Evolutionary conservation across 495 filamentous ascomycete genomes (phyloP).

Genomic region (Aspergillus bridgeri): DNA sequence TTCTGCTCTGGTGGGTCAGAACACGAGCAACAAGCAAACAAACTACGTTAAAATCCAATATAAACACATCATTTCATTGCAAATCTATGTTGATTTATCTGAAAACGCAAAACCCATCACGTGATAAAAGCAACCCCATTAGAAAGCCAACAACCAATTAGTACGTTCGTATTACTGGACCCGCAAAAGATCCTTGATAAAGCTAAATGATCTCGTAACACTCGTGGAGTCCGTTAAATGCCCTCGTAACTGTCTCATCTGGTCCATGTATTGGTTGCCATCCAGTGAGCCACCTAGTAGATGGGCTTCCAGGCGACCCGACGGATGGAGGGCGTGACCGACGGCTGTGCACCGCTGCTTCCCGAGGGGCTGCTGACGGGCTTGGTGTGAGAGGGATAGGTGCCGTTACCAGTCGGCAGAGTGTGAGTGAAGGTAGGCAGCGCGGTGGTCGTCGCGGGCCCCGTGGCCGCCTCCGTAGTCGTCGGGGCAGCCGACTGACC

Average conservation of each 20-base stretch:
- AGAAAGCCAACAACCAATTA: background rate
- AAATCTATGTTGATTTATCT: no score
- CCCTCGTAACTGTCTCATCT: background rate
- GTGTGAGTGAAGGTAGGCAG: background rate
- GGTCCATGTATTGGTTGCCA: background rate
- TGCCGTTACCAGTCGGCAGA: background rate
- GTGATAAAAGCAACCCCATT: no score
- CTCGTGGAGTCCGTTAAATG: background rate
- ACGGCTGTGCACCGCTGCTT: background rate
- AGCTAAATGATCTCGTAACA: background rate
- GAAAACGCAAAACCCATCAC: no score
- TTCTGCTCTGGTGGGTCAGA: no score
- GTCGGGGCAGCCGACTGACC: background rate
- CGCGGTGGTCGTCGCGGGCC: background rate
- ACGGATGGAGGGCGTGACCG: background rate
- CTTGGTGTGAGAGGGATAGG: background rate
- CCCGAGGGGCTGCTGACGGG: background rate
- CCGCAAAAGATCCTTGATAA: background rate
- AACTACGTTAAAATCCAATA: no score
- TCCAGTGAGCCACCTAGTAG: background rate
- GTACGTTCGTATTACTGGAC: background rate
- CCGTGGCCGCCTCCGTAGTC: background rate
- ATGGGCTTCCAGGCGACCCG: background rate
- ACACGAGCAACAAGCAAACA: no score
- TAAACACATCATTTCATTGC: no score